phyloP scores from a whole-genome alignment of 2,329 filamentous ascomycete genomes.

The Alternaria hordeiaustralica region DNA sequence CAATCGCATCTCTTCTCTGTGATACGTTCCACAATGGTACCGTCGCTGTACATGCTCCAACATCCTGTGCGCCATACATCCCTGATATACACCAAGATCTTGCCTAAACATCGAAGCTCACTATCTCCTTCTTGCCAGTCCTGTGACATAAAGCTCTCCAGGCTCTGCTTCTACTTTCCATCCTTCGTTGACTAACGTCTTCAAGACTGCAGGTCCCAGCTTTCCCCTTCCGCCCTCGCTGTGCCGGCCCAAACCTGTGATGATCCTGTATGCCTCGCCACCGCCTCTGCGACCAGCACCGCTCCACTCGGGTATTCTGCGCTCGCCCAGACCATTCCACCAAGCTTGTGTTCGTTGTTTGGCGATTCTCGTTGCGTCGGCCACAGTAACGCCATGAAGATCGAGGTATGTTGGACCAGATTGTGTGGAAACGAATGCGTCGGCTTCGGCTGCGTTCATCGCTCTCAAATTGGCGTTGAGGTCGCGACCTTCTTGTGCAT shows the following conservation, averaged over 20 bases:
- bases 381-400: conserved; percentile 82
- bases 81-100: neutral
- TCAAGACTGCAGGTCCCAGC: conserved; percentile 80
- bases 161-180: conserved; percentile 80
- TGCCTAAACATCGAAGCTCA: neutral
- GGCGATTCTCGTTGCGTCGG: conserved; percentile 81
- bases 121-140: conserved; percentile 51
- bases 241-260: conserved; percentile 83
- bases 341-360: conserved; percentile 70
- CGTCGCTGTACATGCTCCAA: neutral
- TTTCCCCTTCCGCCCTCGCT: conserved; percentile 77
- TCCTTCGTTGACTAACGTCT: conserved; percentile 75
- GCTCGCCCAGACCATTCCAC: conserved; percentile 78
- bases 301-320: conserved; percentile 55
- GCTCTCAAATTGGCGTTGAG: conserved; percentile 64
- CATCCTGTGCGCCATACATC: neutral
- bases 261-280: conserved; percentile 69
- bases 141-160: conserved; percentile 74
- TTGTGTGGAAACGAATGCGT: conserved; percentile 71
- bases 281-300: conserved; percentile 53
- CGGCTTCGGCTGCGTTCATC: conserved; percentile 71
- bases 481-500: conserved; percentile 73
- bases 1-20: neutral
- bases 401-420: conserved; percentile 74
- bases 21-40: neutral